Base-by-base conservation (phyloP, 1,284 basidiomycete genomes). In the Heterobasidion parviporum region DNA sequence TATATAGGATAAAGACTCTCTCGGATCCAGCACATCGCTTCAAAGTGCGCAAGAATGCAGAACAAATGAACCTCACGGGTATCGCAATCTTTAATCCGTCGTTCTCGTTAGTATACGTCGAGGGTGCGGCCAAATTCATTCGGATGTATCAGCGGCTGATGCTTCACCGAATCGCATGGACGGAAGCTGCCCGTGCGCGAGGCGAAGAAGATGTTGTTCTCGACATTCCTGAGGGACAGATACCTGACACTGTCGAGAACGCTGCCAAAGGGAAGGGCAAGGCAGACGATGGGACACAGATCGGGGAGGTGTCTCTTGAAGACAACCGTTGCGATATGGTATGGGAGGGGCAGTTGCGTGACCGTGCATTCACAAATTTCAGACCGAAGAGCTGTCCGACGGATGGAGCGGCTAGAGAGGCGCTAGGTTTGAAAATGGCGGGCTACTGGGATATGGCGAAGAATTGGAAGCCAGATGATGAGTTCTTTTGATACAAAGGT, bases 371-470 rank as follows among this genome's bases (percentile, higher is more conserved):
- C 70, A 85, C 74, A 64, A 78, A 77, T 53, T 95, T 97, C 72
- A 89, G 87, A 65, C 85, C 89, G 38, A 87, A 86, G 71, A 87
- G 83, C 57, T 94, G 89, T 61, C 92, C 93, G 50, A 90, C 87
- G 6, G 96, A 99, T 70, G 72, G 78, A 20, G 77, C 83, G 50
- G 96, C 92, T 7, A 92, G 92, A 71, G 93, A 97, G 64, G 77
- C 83, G 53, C 75, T 98, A 41, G 94, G 94, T 0, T 76, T 81
- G 57, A 92, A 87, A 74, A 71, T 93, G 70, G 85, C 87, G 45
- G 89, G 92, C 0, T 92, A 94, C 67, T 98, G 95, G 95, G 96
- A 98, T 69, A 81, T 92, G 68, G 87, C 94, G 36, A 97, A 94
- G 82, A 87, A 88, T 64, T 89, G 83, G 81, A 88, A 82, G 66